Conservation (phyloP, 2,329 filamentous ascomycete genomes). For the Pseudogymnoascus sp. region DNA sequence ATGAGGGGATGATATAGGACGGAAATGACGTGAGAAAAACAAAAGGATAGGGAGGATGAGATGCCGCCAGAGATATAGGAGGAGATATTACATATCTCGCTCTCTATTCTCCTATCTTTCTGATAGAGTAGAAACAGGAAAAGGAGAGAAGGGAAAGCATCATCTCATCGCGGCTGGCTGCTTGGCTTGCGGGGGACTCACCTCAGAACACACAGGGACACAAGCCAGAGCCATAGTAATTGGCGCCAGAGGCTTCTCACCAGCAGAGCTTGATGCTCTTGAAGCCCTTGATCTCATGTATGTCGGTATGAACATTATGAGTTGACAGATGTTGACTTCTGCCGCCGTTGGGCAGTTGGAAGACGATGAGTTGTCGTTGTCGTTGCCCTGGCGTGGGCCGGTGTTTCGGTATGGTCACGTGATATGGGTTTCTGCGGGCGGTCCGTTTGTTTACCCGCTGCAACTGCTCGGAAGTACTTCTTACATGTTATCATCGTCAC, state of each 20-base stretch:
- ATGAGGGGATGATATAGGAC: neutral
- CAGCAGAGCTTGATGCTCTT: neutral
- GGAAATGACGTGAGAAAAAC: neutral
- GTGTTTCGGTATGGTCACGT: neutral
- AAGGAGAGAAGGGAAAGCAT: neutral
- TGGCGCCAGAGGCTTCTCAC: neutral
- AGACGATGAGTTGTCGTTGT: conserved; percentile 3
- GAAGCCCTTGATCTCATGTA: neutral
- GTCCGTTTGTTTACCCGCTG: neutral
- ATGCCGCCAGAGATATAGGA: neutral
- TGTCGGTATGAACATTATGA: neutral
- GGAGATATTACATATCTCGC: neutral
- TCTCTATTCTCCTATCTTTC: neutral
- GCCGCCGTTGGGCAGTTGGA: neutral
- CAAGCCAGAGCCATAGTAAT: neutral
- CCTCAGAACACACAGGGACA: neutral
- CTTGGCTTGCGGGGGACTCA: neutral
- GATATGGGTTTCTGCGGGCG: neutral
- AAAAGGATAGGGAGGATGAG: neutral
- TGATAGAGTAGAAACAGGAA: neutral
- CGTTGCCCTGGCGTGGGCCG: neutral
- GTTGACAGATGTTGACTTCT: conserved; percentile 1
- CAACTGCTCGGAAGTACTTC: neutral
- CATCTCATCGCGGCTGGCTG: neutral
- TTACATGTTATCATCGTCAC: neutral